Percentiles rank a stretch among this genome's conserved stretches.
Conservation (phyloP, 768 basidiomycete genomes). For the Lactifluus subvellereus region DNA sequence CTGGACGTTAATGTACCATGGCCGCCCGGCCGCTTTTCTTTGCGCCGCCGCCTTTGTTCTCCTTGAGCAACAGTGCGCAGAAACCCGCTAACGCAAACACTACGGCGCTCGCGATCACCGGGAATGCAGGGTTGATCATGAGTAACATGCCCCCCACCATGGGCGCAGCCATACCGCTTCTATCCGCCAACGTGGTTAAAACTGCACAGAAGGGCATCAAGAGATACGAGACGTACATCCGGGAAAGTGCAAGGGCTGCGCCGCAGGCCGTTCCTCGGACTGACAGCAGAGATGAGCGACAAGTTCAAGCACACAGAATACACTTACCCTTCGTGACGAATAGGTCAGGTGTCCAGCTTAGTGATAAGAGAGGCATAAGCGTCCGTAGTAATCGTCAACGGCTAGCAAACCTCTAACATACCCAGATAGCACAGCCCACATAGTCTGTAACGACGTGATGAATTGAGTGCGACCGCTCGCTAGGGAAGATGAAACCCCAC, state of each 20-base stretch:
- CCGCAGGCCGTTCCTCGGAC: constrained; percentile 88
- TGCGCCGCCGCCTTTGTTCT: constrained; percentile 40
- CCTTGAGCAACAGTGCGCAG: constrained; percentile 56
- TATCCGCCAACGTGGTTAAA: constrained; percentile 28
- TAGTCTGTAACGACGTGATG: constrained; percentile 33
- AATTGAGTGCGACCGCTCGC: background rate
- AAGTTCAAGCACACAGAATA: background rate
- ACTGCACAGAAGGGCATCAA: background rate
- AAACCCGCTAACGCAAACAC: constrained; percentile 58
- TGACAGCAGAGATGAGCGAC: constrained; percentile 25
- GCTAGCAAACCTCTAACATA: constrained; percentile 23
- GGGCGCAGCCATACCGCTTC: constrained; percentile 87
- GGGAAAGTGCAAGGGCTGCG: constrained; percentile 77
- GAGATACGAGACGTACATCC: constrained; percentile 51
- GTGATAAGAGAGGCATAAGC: constrained; percentile 5
- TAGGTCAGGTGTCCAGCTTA: constrained; percentile 77
- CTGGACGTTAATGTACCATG: constrained; percentile 11
- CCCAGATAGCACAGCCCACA: constrained; percentile 87
- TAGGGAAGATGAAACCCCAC: constrained; percentile 20
- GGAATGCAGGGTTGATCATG: constrained; percentile 58
- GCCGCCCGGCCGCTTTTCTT: constrained; percentile 16
- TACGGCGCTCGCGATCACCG: constrained; percentile 68
- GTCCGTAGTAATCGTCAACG: background rate
- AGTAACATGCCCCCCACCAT: constrained; percentile 70
- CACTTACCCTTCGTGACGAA: constrained; percentile 67